Evolutionary conservation across 2,329 filamentous ascomycete species (phyloP).

Genomic region (Ophiostoma sp.): DNA sequence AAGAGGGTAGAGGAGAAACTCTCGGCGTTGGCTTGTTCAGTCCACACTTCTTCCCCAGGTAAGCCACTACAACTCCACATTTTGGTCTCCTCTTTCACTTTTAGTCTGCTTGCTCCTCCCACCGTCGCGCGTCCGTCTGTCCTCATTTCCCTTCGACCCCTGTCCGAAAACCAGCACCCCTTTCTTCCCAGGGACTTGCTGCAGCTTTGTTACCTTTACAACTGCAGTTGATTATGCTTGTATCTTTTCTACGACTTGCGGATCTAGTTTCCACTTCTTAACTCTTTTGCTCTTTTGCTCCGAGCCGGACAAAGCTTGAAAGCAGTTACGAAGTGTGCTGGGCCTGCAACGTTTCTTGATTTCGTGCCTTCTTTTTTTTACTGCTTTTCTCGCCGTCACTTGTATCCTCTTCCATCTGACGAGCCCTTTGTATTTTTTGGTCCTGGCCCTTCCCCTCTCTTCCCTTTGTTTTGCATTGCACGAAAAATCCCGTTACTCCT

Average conservation of each 20-base stretch:
- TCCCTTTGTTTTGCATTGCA: not conserved
- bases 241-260: not conserved
- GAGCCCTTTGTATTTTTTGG: not conserved
- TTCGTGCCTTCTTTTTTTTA: not conserved
- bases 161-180: not conserved
- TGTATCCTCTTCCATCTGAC: not conserved
- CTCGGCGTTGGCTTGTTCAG: not conserved
- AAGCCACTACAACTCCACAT: conserved; percentile 21
- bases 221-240: not conserved
- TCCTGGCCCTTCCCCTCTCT: not conserved
- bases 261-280: not conserved
- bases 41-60: conserved; percentile 20
- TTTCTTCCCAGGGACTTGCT: not conserved
- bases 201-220: not conserved
- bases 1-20: not conserved
- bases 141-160: conserved; percentile 19
- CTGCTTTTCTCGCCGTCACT: not conserved
- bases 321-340: not conserved
- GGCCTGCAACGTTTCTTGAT: not conserved
- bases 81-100: conserved; percentile 17
- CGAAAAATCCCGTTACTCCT: not conserved
- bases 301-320: not conserved
- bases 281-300: not conserved
- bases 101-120: conserved; percentile 6
- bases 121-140: not conserved